These are phyloP conservation scores for Saturnispora serradocipensis DNA, from an alignment of 805 yeast genomes.

Conservation along the genomic window DNA sequence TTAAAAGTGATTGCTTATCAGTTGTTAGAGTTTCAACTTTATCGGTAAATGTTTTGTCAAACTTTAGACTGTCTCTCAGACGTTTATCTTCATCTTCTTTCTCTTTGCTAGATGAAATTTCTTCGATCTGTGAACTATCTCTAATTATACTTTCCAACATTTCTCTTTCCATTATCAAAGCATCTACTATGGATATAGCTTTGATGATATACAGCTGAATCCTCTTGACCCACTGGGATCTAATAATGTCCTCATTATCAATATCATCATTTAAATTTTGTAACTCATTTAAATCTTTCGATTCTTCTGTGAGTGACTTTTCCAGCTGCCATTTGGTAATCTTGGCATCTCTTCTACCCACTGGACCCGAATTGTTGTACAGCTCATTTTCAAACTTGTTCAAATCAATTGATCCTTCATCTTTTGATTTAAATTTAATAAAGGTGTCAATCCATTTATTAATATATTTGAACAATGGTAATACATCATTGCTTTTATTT, in stretches of 20 bases:
- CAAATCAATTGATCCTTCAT: constrained; percentile 7
- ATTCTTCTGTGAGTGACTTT: background rate
- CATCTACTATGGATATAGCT: constrained; percentile 49
- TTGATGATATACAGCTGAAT: constrained; percentile 42
- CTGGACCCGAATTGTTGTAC: constrained; percentile 27
- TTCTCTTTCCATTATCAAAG: constrained; percentile 54
- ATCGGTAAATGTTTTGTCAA: constrained; percentile 50
- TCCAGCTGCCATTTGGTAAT: constrained; percentile 59
- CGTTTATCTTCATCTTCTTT: constrained; percentile 8
- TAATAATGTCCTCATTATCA: constrained; percentile 37
- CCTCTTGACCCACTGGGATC: constrained; percentile 49
- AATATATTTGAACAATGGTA: constrained; percentile 2
- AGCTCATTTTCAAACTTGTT: constrained; percentile 6
- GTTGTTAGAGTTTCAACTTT: constrained; percentile 36
- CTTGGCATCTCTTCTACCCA: constrained; percentile 54
- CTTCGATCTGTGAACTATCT: constrained; percentile 8
- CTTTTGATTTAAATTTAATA: constrained; percentile 4
- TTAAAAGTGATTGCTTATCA: constrained; percentile 36
- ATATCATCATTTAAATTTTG: constrained; percentile 17
- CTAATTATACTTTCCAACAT: constrained; percentile 38
- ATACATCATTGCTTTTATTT: constrained; percentile 1
- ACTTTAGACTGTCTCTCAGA: constrained; percentile 10
- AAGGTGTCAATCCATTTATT: constrained; percentile 11
- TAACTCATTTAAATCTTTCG: background rate
- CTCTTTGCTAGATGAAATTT: constrained; percentile 7